Evolutionary conservation across 306 rosid genomes (phyloP), one percentile per base, ranked within the genome.

Genomic region (Fagus sylvatica): DNA sequence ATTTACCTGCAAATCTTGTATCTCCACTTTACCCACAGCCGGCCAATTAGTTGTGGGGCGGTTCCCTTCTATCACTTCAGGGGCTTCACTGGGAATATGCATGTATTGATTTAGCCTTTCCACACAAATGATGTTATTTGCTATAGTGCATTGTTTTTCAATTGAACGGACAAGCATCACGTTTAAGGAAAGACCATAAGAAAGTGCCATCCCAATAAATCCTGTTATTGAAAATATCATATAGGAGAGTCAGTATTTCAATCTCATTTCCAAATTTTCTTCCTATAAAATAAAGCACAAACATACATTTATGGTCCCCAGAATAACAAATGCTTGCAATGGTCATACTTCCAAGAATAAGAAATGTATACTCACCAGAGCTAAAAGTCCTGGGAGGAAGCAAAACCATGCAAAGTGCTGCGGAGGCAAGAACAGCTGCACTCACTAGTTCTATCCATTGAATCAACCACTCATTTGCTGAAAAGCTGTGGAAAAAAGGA

Each of bases 151-250:
- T 59, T 93, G 97, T 49, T 43, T 46, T 83, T 91, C 92, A 70
- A 90, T 86, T 36, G 96, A 87, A 74, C 34, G 64, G 41, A 91
- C 93, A 34, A 90, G 72, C 56, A 88, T 22, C 30, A 9, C 12
- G 73, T 86, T 93, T 6, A 93, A 77, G 41, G 97, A 80, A 76
- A 93, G 95, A 30, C 98, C 97, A 85, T 91, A 93, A 73, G 98
- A 90, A 57, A 93, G 87, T 39, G 93, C 97, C 93, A 93, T 88
- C 60, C 96, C 98, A 78, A 91, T 66, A 78, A 88, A 86, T 69
- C 97, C 97, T 93, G 84, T 34, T 83, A 73, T 16, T 42, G 60
- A 53, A 72, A 1, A 32, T 30, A 34, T 2, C 73, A 46, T 46
- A 12, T 17, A 74, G 11, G 51, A 46, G 51, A 15, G 51, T 40